These are phyloP conservation scores for Rhizopogon roseolus DNA, from an alignment of 768 basidiomycete genomes.

Conservation along the genomic window DNA sequence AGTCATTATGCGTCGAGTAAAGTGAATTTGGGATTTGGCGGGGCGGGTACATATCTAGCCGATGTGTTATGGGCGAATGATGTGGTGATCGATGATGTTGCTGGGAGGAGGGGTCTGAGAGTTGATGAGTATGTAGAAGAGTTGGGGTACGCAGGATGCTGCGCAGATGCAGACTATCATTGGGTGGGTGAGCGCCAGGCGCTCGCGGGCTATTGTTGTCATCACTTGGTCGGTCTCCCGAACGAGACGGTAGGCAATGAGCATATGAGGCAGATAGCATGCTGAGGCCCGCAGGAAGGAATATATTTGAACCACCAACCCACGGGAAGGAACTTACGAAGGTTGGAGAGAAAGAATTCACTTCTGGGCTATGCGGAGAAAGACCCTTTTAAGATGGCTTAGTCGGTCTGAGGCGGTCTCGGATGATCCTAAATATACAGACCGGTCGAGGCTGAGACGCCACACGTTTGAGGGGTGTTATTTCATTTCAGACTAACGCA, in stretches of 20 bases:
- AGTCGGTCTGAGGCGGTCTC: neutral
- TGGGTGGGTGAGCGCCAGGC: neutral
- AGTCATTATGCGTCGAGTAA: constrained; percentile 11
- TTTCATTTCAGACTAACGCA: constrained; percentile 17
- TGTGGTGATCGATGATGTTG: constrained; percentile 2
- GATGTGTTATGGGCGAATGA: constrained; percentile 6
- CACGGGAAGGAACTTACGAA: neutral
- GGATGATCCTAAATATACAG: constrained; percentile 8
- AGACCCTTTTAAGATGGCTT: neutral
- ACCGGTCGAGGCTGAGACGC: constrained; percentile 14
- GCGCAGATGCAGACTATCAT: constrained; percentile 7
- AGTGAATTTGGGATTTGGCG: constrained; percentile 15
- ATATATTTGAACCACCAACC: neutral
- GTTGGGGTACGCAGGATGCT: constrained; percentile 15
- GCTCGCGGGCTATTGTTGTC: constrained; percentile 1
- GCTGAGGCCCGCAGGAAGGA: constrained; percentile 2
- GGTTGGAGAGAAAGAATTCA: neutral
- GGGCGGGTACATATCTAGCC: constrained; percentile 3
- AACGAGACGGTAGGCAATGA: constrained; percentile 8
- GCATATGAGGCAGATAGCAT: constrained; percentile 18
- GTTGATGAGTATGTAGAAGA: neutral
- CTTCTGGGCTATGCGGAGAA: neutral
- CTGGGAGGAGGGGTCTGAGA: constrained; percentile 2
- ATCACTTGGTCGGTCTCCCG: constrained; percentile 5
- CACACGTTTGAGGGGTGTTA: constrained; percentile 3